These are phyloP conservation scores for Schizopora paradoxa DNA, from an alignment of 1,284 basidiomycete genomes.

Conservation along the genomic window DNA sequence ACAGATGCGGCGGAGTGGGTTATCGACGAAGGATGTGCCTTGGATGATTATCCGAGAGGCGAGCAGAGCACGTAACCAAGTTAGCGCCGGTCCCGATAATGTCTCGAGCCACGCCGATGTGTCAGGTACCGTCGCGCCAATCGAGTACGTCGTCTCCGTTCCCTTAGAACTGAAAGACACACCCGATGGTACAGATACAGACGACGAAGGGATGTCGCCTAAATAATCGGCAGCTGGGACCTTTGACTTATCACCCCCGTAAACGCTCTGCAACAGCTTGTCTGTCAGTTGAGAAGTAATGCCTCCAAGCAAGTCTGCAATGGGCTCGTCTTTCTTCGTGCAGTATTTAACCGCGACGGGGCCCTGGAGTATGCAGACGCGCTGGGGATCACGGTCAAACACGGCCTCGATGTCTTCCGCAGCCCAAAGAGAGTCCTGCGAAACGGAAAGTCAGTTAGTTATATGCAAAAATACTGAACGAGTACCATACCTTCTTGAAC, in stretches of 20 bases:
- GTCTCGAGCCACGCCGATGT: conserved; percentile 76
- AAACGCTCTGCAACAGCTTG: conserved; percentile 78
- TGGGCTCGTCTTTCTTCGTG: conserved; percentile 86
- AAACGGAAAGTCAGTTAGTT: conserved; percentile 16
- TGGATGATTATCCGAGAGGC: conserved; percentile 82
- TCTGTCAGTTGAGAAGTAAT: conserved; percentile 77
- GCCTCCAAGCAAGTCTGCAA: conserved; percentile 87
- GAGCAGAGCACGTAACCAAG: conserved; percentile 86
- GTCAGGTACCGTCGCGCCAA: conserved; percentile 55
- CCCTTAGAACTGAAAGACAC: conserved; percentile 45
- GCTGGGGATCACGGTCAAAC: conserved; percentile 96
- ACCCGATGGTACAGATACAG: conserved; percentile 34
- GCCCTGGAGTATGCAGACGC: conserved; percentile 96
- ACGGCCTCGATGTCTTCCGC: conserved; percentile 98
- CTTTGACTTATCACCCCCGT: conserved; percentile 71
- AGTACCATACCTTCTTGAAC: conserved; percentile 85
- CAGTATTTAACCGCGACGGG: conserved; percentile 92
- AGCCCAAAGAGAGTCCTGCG: conserved; percentile 93
- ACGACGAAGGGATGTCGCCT: conserved; percentile 42
- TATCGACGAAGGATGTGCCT: conserved; percentile 79
- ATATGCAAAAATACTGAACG: conserved; percentile 5
- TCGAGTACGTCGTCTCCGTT: conserved; percentile 48
- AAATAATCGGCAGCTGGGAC: conserved; percentile 89
- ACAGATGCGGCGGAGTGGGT: conserved; percentile 86
- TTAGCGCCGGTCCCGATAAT: conserved; percentile 76